phyloP scores from a whole-genome alignment of 257 asterid species.

The Plantago ovata region DNA sequence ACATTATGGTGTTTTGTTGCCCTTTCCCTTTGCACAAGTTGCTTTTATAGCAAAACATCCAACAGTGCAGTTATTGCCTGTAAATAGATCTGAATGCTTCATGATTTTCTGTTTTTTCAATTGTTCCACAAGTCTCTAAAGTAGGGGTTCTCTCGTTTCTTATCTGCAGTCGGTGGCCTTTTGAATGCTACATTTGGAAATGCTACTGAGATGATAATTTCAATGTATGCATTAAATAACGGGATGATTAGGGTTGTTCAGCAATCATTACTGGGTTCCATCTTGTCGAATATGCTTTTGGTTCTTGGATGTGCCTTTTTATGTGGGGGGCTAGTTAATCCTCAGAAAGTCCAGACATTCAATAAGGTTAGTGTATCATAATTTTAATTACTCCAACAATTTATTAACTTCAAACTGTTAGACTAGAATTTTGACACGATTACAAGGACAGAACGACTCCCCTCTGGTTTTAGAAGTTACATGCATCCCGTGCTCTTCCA shows the following conservation, averaged over 20 bases:
- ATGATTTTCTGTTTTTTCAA: not conserved
- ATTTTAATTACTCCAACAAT: slow-evolving; percentile 4
- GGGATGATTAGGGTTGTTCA: slow-evolving; percentile 95
- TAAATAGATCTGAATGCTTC: too few relatives aligned
- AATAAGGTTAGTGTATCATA: slow-evolving; percentile 49
- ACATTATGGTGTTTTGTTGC: too few relatives aligned
- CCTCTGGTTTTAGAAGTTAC: too few relatives aligned
- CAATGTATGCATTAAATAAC: slow-evolving; percentile 80
- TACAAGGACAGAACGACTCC: too few relatives aligned
- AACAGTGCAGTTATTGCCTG: too few relatives aligned
- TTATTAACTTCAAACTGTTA: not conserved
- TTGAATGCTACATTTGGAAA: slow-evolving; percentile 95
- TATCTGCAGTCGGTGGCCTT: slow-evolving; percentile 88
- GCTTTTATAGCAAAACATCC: too few relatives aligned
- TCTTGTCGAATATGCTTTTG: slow-evolving; percentile 93
- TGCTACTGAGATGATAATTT: slow-evolving; percentile 96
- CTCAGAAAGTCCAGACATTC: slow-evolving; percentile 67
- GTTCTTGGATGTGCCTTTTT: slow-evolving; percentile 98
- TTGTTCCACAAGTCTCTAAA: not conserved
- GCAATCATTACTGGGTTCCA: slow-evolving; percentile 87
- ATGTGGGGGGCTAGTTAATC: slow-evolving; percentile 82
- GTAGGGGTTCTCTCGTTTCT: not conserved
- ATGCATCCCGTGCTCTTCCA: too few relatives aligned
- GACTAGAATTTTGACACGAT: too few relatives aligned
- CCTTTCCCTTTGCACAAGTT: too few relatives aligned